Evolutionary conservation across 305 asterid genomes (phyloP).

Genomic region (Solanum hybrid): DNA sequence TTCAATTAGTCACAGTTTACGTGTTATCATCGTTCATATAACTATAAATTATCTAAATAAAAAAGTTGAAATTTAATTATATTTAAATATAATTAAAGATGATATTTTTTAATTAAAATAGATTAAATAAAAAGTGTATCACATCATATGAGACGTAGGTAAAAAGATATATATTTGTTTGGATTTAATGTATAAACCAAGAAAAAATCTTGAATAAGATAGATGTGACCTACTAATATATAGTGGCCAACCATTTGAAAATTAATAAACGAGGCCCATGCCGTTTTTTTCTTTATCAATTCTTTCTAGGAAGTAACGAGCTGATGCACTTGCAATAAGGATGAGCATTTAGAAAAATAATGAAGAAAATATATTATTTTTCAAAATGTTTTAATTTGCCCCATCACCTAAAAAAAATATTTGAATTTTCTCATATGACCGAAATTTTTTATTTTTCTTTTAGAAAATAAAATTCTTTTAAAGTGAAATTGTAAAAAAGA

Average conservation of each 20-base stretch:
- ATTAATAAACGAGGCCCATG: not conserved
- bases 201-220: not conserved
- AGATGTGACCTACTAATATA: not conserved
- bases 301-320: not conserved
- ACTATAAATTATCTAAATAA: not conserved
- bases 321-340: not conserved
- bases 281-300: not conserved
- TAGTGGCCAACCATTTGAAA: not conserved
- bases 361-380: not conserved
- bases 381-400: not conserved
- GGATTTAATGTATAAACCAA: not conserved
- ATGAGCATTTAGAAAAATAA: not conserved
- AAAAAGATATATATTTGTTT: not conserved
- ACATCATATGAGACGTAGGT: not conserved
- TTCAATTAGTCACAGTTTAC: not conserved
- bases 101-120: not conserved
- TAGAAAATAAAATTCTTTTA: not conserved
- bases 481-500: too few relatives aligned
- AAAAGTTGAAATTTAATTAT: not conserved
- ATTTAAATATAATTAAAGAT: not conserved
- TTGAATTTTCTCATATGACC: not conserved
- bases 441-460: not conserved
- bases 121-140: not conserved
- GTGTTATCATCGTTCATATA: not conserved
- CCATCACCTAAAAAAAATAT: not conserved